These are phyloP conservation scores for Herpetomonas tarakana DNA, from an alignment of 208 protist species.

Conservation along the genomic window DNA sequence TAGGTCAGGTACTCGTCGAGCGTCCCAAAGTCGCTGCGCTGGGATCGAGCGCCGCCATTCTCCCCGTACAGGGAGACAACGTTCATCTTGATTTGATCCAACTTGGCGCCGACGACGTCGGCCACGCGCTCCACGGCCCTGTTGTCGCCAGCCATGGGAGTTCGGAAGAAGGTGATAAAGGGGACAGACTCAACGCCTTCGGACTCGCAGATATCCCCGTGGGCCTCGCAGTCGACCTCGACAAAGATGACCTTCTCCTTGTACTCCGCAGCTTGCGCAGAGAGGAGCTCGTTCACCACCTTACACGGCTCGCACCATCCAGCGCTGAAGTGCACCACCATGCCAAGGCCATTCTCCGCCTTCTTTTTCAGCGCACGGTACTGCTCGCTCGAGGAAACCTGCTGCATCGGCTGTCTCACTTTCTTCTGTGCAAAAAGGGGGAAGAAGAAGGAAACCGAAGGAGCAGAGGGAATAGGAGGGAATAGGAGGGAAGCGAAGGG, in stretches of 20 bases:
- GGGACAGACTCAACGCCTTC: conserved; percentile 88
- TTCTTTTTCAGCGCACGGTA: conserved; percentile 54
- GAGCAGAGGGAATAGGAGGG: background rate
- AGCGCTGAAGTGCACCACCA: conserved; percentile 89
- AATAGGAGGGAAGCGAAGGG: background rate
- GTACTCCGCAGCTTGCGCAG: conserved; percentile 31
- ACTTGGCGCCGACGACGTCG: conserved; percentile 74
- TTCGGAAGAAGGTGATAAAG: conserved; percentile 86
- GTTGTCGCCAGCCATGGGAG: conserved; percentile 17
- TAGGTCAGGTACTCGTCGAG: conserved; percentile 82
- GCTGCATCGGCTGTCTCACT: conserved; percentile 47
- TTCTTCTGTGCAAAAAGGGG: background rate
- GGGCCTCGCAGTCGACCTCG: conserved; percentile 71
- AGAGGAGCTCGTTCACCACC: conserved; percentile 54
- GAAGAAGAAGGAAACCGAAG: background rate
- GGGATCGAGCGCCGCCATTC: conserved; percentile 42
- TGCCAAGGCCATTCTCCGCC: conserved; percentile 33
- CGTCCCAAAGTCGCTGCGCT: conserved; percentile 43
- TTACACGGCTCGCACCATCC: conserved; percentile 89
- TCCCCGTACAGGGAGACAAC: conserved; percentile 72
- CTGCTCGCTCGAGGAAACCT: conserved; percentile 31
- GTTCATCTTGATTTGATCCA: conserved; percentile 76
- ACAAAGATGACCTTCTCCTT: conserved; percentile 61
- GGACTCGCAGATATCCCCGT: conserved; percentile 61
- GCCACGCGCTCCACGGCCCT: conserved; percentile 64